Base-by-base conservation (phyloP, 306 rosid genomes). In the Rosa multiflora region DNA sequence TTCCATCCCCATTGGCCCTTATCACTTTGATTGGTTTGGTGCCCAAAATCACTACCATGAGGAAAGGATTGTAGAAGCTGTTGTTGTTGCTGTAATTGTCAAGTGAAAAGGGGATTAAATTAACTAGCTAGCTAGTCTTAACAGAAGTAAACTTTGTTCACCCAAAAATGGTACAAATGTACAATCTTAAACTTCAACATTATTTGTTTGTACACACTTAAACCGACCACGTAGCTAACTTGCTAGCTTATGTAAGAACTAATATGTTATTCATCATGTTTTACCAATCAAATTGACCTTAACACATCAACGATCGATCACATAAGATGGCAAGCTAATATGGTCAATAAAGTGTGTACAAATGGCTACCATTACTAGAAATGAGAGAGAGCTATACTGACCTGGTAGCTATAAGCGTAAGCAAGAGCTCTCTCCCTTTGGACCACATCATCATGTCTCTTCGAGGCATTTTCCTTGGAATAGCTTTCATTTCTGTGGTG, bases 401-500 rank as follows among this genome's bases (percentile, higher is more conserved):
- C 98, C 89, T 93, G 94, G 72, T 76, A 82, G 64, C 86, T 89
- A 80, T 81, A 88, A 81, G 97, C 93, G 74, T 93, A 86, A 72
- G 97, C 97, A 63, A 90, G 93, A 73, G 94, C 91, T 75, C 90
- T 93, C 75, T 95, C 99, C 85, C 89, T 89, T 64, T 87, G 86
- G 79, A 93, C 81, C 1, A 68, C 77, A 29, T 86, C 94, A 51
- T 92, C 98, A 74, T 90, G 96, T 78, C 81, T 92, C 77, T 75
- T 79, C 2, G 88, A 75, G 67, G 78, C 82, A 48, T 78, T 86
- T 44, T 90, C 91, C 82, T 76, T 84, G 40, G 83, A 80, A 40
- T 62, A 59, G 35, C 76, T 77, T 23, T 73, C 80, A 69, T 43
- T 72, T 74, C 83, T 73, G 18, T 76, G 87, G 67, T 74, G 91